Evolutionary conservation across 2,329 filamentous ascomycete species (phyloP).

Genomic region (Madurella mycetomatis): DNA sequence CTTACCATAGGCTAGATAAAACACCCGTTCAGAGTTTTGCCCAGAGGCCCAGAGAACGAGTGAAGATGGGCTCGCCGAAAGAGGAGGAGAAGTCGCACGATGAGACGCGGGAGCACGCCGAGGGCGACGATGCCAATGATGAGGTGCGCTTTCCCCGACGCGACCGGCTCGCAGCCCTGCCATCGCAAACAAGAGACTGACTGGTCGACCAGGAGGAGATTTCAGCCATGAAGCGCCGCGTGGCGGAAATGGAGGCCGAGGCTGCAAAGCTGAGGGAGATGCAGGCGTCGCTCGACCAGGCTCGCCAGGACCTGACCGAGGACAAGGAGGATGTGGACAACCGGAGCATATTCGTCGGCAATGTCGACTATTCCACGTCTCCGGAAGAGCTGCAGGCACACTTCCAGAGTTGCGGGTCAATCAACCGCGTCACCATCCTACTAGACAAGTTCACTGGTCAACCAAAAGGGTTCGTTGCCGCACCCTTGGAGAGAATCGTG

Average conservation of each 20-base stretch:
- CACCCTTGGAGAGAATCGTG: neutral
- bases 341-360: conserved; percentile 95
- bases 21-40: neutral
- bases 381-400: conserved; percentile 98
- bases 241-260: conserved; percentile 88
- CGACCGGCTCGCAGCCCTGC: conserved; percentile 17
- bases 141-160: conserved; percentile 38
- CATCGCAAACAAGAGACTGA: conserved; percentile 16
- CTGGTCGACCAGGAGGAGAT: conserved; percentile 62
- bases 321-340: conserved; percentile 95
- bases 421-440: conserved; percentile 96
- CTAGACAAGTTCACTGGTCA: conserved; percentile 98
- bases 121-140: conserved; percentile 43
- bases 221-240: conserved; percentile 77
- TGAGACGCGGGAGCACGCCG: conserved; percentile 32
- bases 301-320: conserved; percentile 76
- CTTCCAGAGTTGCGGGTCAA: conserved; percentile 94
- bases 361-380: conserved; percentile 95
- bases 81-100: conserved; percentile 25
- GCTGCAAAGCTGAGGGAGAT: conserved; percentile 81
- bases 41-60: neutral
- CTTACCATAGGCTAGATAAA: neutral
- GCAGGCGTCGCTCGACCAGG: conserved; percentile 80
- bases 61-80: conserved; percentile 25
- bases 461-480: conserved; percentile 78